Percentiles rank a stretch among this genome's conserved stretches.
Conservation (phyloP, 139 green algal species). For the Diplosphaera chodatii region DNA sequence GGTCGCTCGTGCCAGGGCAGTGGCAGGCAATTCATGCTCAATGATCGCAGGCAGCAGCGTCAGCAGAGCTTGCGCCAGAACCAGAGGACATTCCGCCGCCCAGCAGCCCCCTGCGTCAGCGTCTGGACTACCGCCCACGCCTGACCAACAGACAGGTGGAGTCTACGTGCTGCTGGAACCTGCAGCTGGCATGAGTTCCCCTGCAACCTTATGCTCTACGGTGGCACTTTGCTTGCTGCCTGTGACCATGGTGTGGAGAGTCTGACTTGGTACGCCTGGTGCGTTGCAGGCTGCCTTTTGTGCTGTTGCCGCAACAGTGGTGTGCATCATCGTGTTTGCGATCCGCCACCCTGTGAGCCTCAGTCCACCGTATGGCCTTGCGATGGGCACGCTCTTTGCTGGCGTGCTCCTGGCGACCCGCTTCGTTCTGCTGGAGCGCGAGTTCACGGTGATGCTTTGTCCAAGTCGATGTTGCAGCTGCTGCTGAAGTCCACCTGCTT, state of each 20-base stretch:
- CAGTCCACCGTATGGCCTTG: constrained; percentile 22
- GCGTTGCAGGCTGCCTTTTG: background rate
- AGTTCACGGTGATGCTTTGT: constrained; percentile 40
- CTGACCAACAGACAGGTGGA: background rate
- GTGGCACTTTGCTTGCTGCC: no score
- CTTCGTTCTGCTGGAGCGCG: constrained; percentile 24
- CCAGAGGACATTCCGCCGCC: background rate
- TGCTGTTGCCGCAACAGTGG: background rate
- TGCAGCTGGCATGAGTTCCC: no score
- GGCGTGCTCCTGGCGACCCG: constrained; percentile 18
- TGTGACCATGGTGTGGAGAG: no score
- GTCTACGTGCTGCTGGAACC: background rate
- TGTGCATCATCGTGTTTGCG: constrained; percentile 13
- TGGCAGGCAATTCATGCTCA: no score
- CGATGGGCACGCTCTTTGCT: constrained; percentile 18
- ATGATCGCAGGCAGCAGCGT: background rate
- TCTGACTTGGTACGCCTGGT: no score
- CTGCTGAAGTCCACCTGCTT: no score
- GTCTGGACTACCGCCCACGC: background rate
- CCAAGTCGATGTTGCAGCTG: no score
- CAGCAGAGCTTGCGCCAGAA: background rate
- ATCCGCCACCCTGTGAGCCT: constrained; percentile 19
- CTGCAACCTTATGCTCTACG: no score
- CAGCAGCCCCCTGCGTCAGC: background rate
- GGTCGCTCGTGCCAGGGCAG: no score